These are phyloP conservation scores for Phytophthora melonis DNA, from an alignment of 352 stramenopile genomes.

Conservation along the genomic window DNA sequence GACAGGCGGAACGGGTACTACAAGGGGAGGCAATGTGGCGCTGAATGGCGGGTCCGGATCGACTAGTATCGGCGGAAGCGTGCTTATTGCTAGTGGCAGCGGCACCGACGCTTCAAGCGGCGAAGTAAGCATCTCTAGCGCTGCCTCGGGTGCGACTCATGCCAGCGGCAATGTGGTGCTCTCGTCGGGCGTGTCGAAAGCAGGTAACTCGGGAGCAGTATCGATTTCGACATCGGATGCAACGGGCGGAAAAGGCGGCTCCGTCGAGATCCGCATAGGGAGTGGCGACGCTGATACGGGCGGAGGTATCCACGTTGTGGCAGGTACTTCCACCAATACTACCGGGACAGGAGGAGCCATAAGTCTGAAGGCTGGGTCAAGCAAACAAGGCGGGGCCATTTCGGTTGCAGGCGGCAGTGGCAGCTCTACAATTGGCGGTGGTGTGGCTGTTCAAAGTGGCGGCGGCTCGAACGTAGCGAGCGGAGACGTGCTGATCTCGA, in stretches of 20 bases:
- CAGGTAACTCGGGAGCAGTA: too few species aligned
- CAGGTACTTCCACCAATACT: too few species aligned
- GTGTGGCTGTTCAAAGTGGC: conserved; percentile 32
- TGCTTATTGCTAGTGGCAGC: background rate
- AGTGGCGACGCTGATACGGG: too few species aligned
- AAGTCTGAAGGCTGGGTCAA: too few species aligned
- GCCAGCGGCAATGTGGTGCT: conserved; percentile 3
- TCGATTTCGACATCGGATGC: too few species aligned
- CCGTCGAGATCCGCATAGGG: too few species aligned
- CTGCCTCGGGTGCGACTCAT: too few species aligned
- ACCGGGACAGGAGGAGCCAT: too few species aligned
- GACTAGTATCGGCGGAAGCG: background rate
- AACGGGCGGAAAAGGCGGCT: too few species aligned
- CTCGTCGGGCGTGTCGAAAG: background rate
- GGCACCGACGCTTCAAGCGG: background rate
- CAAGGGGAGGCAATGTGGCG: too few species aligned
- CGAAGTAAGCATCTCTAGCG: background rate
- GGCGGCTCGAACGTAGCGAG: conserved; percentile 18
- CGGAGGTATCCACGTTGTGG: too few species aligned
- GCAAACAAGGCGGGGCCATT: background rate
- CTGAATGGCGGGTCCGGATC: background rate
- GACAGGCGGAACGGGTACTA: too few species aligned
- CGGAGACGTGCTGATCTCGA: conserved; percentile 25
- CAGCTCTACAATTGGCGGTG: background rate
- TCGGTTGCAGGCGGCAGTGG: conserved; percentile 7